Conservation (phyloP, 2,329 filamentous ascomycete genomes). For the Colletotrichum gigasporum region DNA sequence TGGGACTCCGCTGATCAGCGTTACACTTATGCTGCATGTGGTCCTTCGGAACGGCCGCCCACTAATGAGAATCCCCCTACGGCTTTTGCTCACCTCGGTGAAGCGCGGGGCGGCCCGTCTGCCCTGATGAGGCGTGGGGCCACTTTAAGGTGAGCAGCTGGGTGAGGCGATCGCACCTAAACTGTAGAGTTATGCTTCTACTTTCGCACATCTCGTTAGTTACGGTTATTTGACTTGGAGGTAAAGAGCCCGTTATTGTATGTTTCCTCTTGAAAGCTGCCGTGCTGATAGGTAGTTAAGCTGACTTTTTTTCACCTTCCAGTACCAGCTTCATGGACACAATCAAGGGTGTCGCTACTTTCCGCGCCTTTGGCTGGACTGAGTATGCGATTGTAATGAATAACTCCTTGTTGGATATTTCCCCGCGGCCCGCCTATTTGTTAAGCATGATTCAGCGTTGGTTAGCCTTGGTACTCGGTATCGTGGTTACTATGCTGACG, state of each 20-base stretch:
- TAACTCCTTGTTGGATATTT: slow-evolving; percentile 57
- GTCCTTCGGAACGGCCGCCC: no score
- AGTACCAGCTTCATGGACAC: slow-evolving; percentile 62
- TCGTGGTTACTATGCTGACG: slow-evolving; percentile 59
- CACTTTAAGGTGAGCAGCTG: no score
- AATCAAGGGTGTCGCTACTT: slow-evolving; percentile 62
- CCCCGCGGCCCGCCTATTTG: slow-evolving; percentile 66
- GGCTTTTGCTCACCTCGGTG: no score
- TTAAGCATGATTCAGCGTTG: slow-evolving; percentile 67
- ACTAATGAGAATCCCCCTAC: no score
- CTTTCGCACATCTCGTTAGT: slow-evolving; percentile 66
- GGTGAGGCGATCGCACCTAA: no score
- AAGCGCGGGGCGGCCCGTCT: no score
- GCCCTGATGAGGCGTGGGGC: no score
- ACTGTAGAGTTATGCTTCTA: no score
- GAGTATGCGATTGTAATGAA: slow-evolving; percentile 52
- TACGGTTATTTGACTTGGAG: slow-evolving; percentile 63
- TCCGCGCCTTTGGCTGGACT: slow-evolving; percentile 66
- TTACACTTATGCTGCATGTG: no score
- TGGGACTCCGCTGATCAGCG: no score
- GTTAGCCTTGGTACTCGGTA: slow-evolving; percentile 60
- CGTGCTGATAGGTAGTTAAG: neutral
- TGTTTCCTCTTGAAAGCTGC: slow-evolving; percentile 24
- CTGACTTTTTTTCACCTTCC: neutral
- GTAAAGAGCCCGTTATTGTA: slow-evolving; percentile 60